phyloP scores from a whole-genome alignment of 164 flowering plant species.

The Saururus chinensis region DNA sequence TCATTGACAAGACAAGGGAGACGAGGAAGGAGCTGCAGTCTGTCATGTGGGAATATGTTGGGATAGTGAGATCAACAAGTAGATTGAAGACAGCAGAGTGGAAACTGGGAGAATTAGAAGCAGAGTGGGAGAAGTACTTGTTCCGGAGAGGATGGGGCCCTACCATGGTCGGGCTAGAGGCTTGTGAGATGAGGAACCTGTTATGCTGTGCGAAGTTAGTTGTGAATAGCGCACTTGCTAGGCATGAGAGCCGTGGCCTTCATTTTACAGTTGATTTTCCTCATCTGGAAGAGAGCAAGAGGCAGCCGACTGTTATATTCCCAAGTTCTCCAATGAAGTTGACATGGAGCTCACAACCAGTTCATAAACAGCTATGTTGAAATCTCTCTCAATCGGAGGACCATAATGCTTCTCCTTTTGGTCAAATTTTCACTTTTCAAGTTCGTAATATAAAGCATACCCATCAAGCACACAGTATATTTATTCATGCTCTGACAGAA shows the following conservation, averaged over 20 bases:
- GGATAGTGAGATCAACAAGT: slow-evolving; percentile 76
- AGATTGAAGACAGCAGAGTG: slow-evolving; percentile 58
- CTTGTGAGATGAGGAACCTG: slow-evolving; percentile 90
- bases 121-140: slow-evolving; percentile 68
- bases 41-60: slow-evolving; percentile 89
- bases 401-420: not conserved
- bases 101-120: slow-evolving; percentile 61
- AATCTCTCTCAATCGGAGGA: not conserved
- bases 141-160: slow-evolving; percentile 75
- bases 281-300: slow-evolving; percentile 67
- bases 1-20: slow-evolving; percentile 33
- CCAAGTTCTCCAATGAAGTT: slow-evolving; percentile 43
- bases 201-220: slow-evolving; percentile 90
- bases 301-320: slow-evolving; percentile 77
- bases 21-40: slow-evolving; percentile 57
- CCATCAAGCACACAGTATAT: not conserved
- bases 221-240: slow-evolving; percentile 78
- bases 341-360: slow-evolving; percentile 81
- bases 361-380: slow-evolving; percentile 32
- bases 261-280: slow-evolving; percentile 90
- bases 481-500: not conserved
- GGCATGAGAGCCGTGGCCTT: slow-evolving; percentile 96
- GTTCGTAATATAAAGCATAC: too few relatives aligned
- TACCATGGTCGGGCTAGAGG: slow-evolving; percentile 78
- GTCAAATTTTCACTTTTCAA: too few relatives aligned